Base-by-base conservation (phyloP, 208 protist genomes). In the Acanthamoeba rhysodes region DNA sequence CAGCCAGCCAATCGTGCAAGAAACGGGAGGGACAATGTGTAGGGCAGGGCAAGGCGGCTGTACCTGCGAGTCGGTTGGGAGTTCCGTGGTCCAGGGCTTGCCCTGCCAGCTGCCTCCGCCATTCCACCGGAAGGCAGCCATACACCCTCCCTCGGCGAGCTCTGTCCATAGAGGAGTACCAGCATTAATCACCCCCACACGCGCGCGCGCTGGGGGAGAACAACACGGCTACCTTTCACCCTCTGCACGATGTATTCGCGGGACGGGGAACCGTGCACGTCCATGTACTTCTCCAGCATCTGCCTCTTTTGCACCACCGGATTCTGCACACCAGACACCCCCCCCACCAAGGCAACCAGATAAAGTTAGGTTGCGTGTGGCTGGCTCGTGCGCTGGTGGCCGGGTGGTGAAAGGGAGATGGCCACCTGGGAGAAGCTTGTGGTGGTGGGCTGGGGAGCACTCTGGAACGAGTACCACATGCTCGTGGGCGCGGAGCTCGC, bases 111-210 rank as follows among this genome's bases (percentile, higher is more conserved):
- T 91, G 84, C 84, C 84, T 48, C 84, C 84, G 27, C 84, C 84
- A 48, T 91, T 91, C 84, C 84, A 91, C 57, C 41, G 32, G 59
- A 91, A 91, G 55, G 84, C 84, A 22, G 84, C 84, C 84, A 91
- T 91, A 27, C 84, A 91, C 4, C 84, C 84, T 48, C 84, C 84
- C 9, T 29, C 59, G 20, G 84, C 84, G 32, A 91, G 59, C 59
- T 91, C 84, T 91, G 84, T 70, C 2, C 20, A 57, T 10, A 24
- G n/a, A 87, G 22, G 27, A 57, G 37, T n/a, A n/a, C n/a, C n/a
- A 41, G 37, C 37, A 4, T 41, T 41, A 41, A 41, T 4, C 37
- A 41, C n/a, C n/a, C n/a, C n/a, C n/a, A n/a, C n/a, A n/a, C n/a
- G n/a, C n/a, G n/a, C n/a, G n/a, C n/a, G n/a, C n/a, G n/a, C n/a